Evolutionary conservation across 2,329 filamentous ascomycete species (phyloP).

Genomic region (Trichoderma aggressivum): DNA sequence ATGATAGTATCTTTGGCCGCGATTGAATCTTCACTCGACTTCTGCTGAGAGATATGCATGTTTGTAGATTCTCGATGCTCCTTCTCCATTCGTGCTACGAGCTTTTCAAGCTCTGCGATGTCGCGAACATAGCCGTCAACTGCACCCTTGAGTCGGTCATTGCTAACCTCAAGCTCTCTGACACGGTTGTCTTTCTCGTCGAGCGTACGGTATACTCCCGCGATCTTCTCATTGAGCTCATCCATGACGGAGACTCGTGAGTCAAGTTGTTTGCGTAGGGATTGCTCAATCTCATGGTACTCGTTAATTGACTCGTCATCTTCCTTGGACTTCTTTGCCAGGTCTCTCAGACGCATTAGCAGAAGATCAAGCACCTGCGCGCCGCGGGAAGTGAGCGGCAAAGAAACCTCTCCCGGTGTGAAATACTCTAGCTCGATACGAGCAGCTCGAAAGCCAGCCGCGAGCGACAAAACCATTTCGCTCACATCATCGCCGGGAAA

Average conservation of each 20-base stretch:
- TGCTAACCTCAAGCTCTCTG: slow-evolving; percentile 47
- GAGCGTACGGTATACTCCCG: slow-evolving; percentile 33
- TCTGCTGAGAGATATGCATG: slow-evolving; percentile 34
- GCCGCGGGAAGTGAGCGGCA: slow-evolving; percentile 51
- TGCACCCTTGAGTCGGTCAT: slow-evolving; percentile 50
- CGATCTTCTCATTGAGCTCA: slow-evolving; percentile 32
- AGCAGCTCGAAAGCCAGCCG: slow-evolving; percentile 51
- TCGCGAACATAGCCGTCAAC: slow-evolving; percentile 53
- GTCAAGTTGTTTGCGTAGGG: slow-evolving; percentile 54
- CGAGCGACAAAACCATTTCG: slow-evolving; percentile 49
- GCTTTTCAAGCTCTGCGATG: slow-evolving; percentile 49
- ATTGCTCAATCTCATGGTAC: slow-evolving; percentile 55
- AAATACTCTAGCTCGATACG: slow-evolving; percentile 61
- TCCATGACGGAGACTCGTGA: slow-evolving; percentile 52
- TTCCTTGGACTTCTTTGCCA: slow-evolving; percentile 45
- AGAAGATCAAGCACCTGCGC: slow-evolving; percentile 55
- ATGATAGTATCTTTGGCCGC: slow-evolving; percentile 38
- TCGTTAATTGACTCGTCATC: slow-evolving; percentile 57
- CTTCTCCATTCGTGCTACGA: slow-evolving; percentile 48
- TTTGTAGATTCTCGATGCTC: slow-evolving; percentile 32
- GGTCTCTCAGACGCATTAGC: slow-evolving; percentile 46
- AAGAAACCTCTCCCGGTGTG: slow-evolving; percentile 54
- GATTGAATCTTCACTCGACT: slow-evolving; percentile 34
- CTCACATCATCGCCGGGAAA: slow-evolving; percentile 47
- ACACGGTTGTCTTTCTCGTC: slow-evolving; percentile 39